A percentile compares a stretch with the other conserved stretches of the same genome.
These are phyloP conservation scores for Carex scoparia DNA, from an alignment of 176 grass and related monocot genomes.

Conservation along the genomic window DNA sequence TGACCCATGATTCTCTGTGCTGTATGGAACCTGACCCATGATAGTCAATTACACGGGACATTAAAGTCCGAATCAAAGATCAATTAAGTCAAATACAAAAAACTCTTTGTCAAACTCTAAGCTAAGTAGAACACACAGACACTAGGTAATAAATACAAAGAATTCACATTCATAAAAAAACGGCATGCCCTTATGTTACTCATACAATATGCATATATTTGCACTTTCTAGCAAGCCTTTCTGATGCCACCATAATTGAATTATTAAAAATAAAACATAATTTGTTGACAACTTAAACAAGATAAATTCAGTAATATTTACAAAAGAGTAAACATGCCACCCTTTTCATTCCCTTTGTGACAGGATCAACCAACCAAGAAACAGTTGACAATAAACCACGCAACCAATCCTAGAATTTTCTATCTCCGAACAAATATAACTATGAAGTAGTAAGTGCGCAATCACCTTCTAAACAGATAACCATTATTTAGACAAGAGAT, in stretches of 20 bases:
- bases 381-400: slow-evolving; percentile 15
- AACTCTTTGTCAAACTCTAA: background rate
- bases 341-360: background rate
- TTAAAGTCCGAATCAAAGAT: background rate
- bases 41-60: background rate
- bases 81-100: background rate
- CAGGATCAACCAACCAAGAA: background rate
- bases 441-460: slow-evolving; percentile 15
- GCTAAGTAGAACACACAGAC: background rate
- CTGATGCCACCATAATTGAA: background rate
- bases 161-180: background rate
- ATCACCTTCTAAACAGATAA: slow-evolving; percentile 24
- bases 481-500: slow-evolving; percentile 9
- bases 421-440: background rate
- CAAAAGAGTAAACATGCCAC: background rate
- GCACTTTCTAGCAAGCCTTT: background rate
- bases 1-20: background rate
- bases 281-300: background rate
- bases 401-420: background rate
- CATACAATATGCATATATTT: background rate
- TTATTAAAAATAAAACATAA: background rate
- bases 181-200: background rate
- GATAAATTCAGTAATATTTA: background rate
- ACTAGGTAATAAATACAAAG: background rate
- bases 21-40: background rate